Base-by-base conservation (phyloP, 192 early-diverging fungal species). In the Lobosporangium transversale region DNA sequence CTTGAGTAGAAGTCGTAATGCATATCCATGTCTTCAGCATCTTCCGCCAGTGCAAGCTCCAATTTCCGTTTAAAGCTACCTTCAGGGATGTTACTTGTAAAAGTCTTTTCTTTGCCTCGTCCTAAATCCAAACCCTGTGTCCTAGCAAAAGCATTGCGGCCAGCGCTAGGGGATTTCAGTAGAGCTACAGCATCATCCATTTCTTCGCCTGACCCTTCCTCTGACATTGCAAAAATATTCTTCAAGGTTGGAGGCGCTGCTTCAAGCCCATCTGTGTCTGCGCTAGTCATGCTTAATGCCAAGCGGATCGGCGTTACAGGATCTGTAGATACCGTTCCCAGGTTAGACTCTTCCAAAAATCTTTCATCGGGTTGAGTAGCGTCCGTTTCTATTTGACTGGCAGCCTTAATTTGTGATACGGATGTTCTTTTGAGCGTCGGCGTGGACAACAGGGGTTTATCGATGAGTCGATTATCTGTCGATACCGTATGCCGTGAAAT, bases 101-200 rank as follows among this genome's bases (percentile, higher is more conserved):
- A n/a, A n/a, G n/a, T n/a, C n/a, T n/a, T n/a, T n/a, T n/a, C n/a
- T n/a, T n/a, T n/a, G n/a, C n/a, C n/a, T 44, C 52, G 26, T 18
- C 56, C 31, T 14, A 65, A 45, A 48, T 49, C n/a, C 4, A 21
- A 45, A 27, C 54, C 32, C 14, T 59, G 64, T 0, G 21, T 42
- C 24, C 47, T 67, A 10, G 60, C 68, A 63, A 58, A 70, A 2
- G 33, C 31, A 10, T 61, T 61, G n/a, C 69, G 60, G 24, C 64
- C 64, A 23, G 73, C 73, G 36, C 73, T 58, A 8, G 73, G 73
- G 3, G 73, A 76, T n/a, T 57, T 62, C 18, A 76, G 35, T 30
- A 76, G 24, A 14, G 43, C 53, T 11, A 76, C 73, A 18, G 26
- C 53, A 49, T 76, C 73, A 10, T 67, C 58, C 10, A 53, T 33